Conservation (phyloP, 176 grass and related monocot species). For the Lolium perenne region DNA sequence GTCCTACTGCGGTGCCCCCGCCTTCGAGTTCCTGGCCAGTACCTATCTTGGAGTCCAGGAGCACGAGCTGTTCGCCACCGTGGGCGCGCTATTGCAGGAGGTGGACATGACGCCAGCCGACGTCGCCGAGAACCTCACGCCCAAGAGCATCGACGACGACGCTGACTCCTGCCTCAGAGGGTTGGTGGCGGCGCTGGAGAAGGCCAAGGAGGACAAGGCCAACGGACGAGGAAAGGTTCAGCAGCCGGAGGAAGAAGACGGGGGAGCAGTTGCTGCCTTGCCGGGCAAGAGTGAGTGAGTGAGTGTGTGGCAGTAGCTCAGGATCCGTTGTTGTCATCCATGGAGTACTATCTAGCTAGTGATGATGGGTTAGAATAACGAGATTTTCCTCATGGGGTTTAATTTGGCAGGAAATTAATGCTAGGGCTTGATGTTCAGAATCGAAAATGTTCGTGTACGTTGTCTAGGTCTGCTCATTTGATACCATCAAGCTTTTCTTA, state of each 20-base stretch:
- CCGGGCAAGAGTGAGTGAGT: not conserved
- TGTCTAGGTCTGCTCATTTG: not conserved
- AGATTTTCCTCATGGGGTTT: not conserved
- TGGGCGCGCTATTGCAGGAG: conserved; percentile 38
- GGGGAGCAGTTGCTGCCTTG: not conserved
- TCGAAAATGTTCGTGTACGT: not conserved
- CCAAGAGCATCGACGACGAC: conserved; percentile 40
- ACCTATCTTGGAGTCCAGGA: conserved; percentile 45
- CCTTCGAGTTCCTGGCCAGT: conserved; percentile 60
- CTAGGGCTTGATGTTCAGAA: not conserved
- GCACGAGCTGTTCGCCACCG: conserved; percentile 28
- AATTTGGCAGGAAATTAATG: not conserved
- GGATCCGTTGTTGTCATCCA: not conserved
- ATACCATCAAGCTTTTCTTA: not conserved
- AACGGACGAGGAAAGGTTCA: not conserved
- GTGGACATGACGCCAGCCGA: conserved; percentile 68
- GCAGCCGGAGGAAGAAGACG: not conserved
- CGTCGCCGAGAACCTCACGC: conserved; percentile 67
- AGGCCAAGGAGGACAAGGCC: conserved; percentile 46
- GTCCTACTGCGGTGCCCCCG: conserved; percentile 68
- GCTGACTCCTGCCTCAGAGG: conserved; percentile 38
- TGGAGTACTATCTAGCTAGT: not conserved
- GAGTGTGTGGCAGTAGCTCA: not conserved
- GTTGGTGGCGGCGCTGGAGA: conserved; percentile 42
- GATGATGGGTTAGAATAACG: not conserved